Evolutionary conservation across 192 early-diverging fungal species (phyloP), one percentile per base, ranked within the genome.

Genomic region (Powellomyces hirtus): DNA sequence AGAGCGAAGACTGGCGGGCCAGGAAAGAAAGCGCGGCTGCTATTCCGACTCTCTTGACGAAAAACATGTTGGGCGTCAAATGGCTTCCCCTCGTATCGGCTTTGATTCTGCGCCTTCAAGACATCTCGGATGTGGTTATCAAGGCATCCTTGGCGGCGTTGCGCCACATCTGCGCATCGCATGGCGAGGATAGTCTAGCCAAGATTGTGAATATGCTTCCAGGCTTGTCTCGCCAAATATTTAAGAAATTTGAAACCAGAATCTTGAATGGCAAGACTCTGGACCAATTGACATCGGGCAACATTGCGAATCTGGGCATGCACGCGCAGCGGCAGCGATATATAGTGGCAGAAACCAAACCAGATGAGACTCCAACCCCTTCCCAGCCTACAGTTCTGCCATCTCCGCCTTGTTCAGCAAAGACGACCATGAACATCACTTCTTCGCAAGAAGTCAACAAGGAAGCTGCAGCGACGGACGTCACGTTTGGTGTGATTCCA

Each of bases 1-100:
- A 71, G 38, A 71, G 55, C 40, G 70, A 71, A 38, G 70, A 71
- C 37, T 71, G 70, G 70, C 59, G 70, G 18, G 62, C 51, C 11
- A 27, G 70, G 14, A 71, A 64, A 44, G 70, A 71, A 35, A 58
- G 49, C 37, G 62, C 62, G 4, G 70, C 33, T 24, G 70, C 70
- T 1, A 56, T 64, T 26, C 52, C 55, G 4, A 36, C 24, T 2
- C 30, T 71, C 11, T n/a, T 71, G 53, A 35, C n/a, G 1, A 56
- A 22, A 16, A 24, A 56, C 35, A 62, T 24, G 13, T 22, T 36
- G 2, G 38, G 52, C 7, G 31, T 66, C 33, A 56, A 71, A 6
- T 62, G 33, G 26, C 51, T 40, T 11, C 60, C 50, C 5, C 38
- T 71, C 18, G 62, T 71, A 11, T 64, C 37, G 10, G 50, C 62